Evolutionary conservation across 106 monocot genomes (phyloP).

Genomic region (Agapanthus africanus): DNA sequence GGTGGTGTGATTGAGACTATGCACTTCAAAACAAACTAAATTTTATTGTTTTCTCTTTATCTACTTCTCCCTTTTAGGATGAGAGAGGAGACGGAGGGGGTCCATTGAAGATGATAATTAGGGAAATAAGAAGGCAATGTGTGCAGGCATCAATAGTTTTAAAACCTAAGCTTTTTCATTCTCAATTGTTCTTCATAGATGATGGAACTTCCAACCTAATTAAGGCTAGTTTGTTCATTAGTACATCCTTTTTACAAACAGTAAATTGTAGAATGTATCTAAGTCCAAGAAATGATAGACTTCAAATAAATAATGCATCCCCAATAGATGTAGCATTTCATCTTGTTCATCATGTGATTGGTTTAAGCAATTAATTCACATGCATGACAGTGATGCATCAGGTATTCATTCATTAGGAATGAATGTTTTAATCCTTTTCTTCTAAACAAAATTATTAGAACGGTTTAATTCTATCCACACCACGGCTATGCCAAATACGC

Average conservation of each 20-base stretch:
- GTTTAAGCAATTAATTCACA: too few relatives aligned
- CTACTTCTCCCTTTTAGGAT: not conserved
- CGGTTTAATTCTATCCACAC: too few relatives aligned
- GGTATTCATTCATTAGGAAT: too few relatives aligned
- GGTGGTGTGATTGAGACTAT: not conserved
- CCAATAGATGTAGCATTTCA: too few relatives aligned
- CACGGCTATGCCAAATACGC: too few relatives aligned
- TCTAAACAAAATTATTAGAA: too few relatives aligned
- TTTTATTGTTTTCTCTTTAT: not conserved
- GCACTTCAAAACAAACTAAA: constrained; percentile 1
- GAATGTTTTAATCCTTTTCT: too few relatives aligned
- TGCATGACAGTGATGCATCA: too few relatives aligned
- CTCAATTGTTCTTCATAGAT: not conserved
- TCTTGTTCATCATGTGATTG: too few relatives aligned
- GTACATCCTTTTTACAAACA: not conserved
- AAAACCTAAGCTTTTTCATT: not conserved
- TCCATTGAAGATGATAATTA: not conserved
- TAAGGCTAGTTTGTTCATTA: not conserved
- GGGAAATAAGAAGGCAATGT: not conserved
- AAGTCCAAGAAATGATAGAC: too few relatives aligned
- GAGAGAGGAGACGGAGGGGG: not conserved
- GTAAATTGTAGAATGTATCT: too few relatives aligned
- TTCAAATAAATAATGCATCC: too few relatives aligned
- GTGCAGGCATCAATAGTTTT: not conserved
- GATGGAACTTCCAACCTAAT: not conserved